Percentiles rank a stretch among this genome's conserved stretches.
Conservation (phyloP, 805 yeast species). For the Candida argentea region DNA sequence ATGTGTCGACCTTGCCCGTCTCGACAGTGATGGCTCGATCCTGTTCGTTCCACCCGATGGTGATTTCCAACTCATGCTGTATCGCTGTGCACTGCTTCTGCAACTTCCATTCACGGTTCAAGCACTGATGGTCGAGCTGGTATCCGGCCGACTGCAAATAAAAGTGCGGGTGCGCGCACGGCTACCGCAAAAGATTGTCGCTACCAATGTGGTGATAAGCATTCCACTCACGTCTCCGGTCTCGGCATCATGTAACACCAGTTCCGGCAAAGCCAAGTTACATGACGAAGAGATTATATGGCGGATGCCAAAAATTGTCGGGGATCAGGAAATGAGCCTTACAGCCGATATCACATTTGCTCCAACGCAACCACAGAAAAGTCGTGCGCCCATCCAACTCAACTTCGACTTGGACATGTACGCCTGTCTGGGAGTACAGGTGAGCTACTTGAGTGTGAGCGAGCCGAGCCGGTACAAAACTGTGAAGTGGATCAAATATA, state of each 20-base stretch:
- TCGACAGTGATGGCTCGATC: conserved; percentile 54
- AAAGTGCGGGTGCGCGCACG: conserved; percentile 53
- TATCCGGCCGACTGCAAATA: conserved; percentile 39
- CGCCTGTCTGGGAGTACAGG: conserved; percentile 66
- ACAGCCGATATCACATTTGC: conserved; percentile 42
- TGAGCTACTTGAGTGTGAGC: conserved; percentile 58
- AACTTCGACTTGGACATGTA: conserved; percentile 64
- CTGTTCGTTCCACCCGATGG: conserved; percentile 85
- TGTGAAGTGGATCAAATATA: conserved; percentile 81
- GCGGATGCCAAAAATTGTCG: conserved; percentile 60
- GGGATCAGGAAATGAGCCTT: conserved; percentile 53
- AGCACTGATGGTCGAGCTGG: conserved; percentile 40
- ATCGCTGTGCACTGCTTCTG: conserved; percentile 38
- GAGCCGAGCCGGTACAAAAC: conserved; percentile 54
- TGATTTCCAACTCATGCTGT: conserved; percentile 71
- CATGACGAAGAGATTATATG: conserved; percentile 62
- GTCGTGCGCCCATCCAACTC: conserved; percentile 66
- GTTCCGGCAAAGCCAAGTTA: conserved; percentile 61
- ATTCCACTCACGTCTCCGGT: conserved; percentile 59
- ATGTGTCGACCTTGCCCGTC: conserved; percentile 66
- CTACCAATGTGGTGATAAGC: conserved; percentile 51
- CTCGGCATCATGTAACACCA: conserved; percentile 21
- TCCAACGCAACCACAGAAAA: conserved; percentile 32
- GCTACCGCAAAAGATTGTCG: conserved; percentile 47
- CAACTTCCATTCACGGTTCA: conserved; percentile 62